These are phyloP conservation scores for Lipomyces orientalis DNA, from an alignment of 805 yeast species.

Conservation along the genomic window DNA sequence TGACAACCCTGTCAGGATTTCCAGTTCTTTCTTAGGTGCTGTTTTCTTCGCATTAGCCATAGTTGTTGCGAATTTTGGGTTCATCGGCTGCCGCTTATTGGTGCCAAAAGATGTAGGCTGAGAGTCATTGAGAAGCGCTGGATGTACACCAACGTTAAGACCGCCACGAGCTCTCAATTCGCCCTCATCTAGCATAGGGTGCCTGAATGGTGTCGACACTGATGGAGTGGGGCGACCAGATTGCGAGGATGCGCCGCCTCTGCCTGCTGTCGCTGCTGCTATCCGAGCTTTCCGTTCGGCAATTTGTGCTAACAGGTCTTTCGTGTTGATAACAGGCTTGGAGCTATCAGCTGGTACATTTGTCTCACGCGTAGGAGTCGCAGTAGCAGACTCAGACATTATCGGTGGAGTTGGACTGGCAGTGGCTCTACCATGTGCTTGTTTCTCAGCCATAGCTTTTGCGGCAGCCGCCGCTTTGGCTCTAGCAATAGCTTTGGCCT, in stretches of 20 bases:
- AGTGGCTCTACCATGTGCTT: slow-evolving; percentile 19
- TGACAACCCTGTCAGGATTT: slow-evolving; percentile 27
- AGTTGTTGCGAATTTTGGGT: slow-evolving; percentile 22
- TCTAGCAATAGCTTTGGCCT: slow-evolving; percentile 32
- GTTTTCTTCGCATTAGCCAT: slow-evolving; percentile 15
- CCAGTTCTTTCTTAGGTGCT: slow-evolving; percentile 14
- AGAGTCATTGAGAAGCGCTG: slow-evolving; percentile 38
- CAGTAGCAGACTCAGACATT: slow-evolving; percentile 17
- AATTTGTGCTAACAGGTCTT: slow-evolving; percentile 33
- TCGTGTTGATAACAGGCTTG: slow-evolving; percentile 19
- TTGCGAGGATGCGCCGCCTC: slow-evolving; percentile 11
- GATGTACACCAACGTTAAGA: slow-evolving; percentile 44
- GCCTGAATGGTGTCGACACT: neutral
- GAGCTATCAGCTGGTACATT: slow-evolving; percentile 7
- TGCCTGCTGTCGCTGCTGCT: slow-evolving; percentile 25
- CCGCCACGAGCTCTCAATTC: slow-evolving; percentile 38
- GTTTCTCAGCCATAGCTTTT: slow-evolving; percentile 15
- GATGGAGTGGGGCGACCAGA: slow-evolving; percentile 8
- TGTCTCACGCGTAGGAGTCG: slow-evolving; percentile 7
- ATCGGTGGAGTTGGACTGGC: slow-evolving; percentile 22
- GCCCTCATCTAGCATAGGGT: slow-evolving; percentile 3
- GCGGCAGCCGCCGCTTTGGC: slow-evolving; percentile 34
- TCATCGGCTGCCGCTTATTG: slow-evolving; percentile 20
- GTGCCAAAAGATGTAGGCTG: neutral
- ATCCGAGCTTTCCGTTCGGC: slow-evolving; percentile 30